Conservation (phyloP, 2,329 filamentous ascomycete genomes). For the Botrytis pseudocinerea region DNA sequence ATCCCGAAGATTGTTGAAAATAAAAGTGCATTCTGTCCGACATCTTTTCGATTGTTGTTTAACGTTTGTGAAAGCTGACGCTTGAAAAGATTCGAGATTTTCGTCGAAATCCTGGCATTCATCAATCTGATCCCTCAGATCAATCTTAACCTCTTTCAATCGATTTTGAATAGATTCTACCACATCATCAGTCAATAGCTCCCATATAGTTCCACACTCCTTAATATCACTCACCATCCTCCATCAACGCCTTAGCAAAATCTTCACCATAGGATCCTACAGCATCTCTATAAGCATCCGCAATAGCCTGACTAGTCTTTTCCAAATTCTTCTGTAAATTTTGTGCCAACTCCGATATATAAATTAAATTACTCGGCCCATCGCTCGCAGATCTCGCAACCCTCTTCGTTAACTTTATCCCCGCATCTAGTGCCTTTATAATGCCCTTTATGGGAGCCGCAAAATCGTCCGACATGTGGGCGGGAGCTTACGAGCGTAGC, state of each 20-base stretch:
- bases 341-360: conserved; percentile 36
- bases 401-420: conserved; percentile 35
- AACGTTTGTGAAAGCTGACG: conserved; percentile 30
- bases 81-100: conserved; percentile 34
- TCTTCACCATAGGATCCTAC: conserved; percentile 31
- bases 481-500: conserved; percentile 14
- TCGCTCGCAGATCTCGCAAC: conserved; percentile 32
- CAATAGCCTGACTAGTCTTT: conserved; percentile 30
- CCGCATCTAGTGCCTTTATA: conserved; percentile 36
- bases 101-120: conserved; percentile 37
- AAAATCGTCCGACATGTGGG: conserved; percentile 29
- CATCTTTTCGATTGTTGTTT: conserved; percentile 35
- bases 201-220: background rate
- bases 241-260: conserved; percentile 33
- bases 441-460: conserved; percentile 37
- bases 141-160: conserved; percentile 37
- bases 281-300: conserved; percentile 34
- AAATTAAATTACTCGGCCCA: conserved; percentile 30
- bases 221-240: conserved; percentile 34
- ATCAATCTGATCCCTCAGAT: conserved; percentile 37
- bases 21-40: conserved; percentile 32
- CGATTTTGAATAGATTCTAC: conserved; percentile 32
- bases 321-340: conserved; percentile 34
- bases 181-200: conserved; percentile 22
- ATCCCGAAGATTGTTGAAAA: conserved; percentile 34